A percentile compares a stretch with the other conserved stretches of the same genome.
These are phyloP conservation scores for Mortierella sp. DNA, from an alignment of 371 early-diverging fungal species.

Conservation along the genomic window DNA sequence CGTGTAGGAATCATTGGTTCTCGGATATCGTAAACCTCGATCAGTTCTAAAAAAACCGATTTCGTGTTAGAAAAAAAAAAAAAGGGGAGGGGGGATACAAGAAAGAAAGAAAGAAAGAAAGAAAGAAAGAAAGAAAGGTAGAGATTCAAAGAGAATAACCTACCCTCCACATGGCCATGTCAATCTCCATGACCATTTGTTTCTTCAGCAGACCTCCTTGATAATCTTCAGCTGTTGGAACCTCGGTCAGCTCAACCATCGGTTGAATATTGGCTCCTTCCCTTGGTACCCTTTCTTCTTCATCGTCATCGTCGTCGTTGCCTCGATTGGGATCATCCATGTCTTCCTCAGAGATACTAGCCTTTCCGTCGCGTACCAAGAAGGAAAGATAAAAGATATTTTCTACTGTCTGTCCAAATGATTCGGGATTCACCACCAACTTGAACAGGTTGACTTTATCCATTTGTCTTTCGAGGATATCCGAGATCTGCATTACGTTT, in stretches of 20 bases:
- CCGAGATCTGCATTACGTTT: conserved; percentile 76
- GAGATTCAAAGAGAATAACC: conserved; percentile 1
- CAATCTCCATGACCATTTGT: conserved; percentile 87
- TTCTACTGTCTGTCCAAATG: conserved; percentile 94
- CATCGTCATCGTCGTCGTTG: conserved; percentile 19
- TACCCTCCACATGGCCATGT: conserved; percentile 76
- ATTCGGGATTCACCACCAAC: conserved; percentile 90
- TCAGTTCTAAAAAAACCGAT: conserved; percentile 65
- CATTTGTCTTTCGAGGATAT: conserved; percentile 59
- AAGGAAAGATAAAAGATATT: conserved; percentile 96
- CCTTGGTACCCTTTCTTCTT: conserved; percentile 34
- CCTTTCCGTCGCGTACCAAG: conserved; percentile 86
- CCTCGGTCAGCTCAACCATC: conserved; percentile 61
- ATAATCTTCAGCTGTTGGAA: conserved; percentile 72
- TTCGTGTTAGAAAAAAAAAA: neutral
- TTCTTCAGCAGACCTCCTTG: conserved; percentile 73
- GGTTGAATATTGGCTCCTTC: conserved; percentile 41
- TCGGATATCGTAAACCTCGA: conserved; percentile 71
- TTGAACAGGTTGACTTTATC: conserved; percentile 79
- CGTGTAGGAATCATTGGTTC: conserved; percentile 73
- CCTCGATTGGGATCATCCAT: conserved; percentile 75
- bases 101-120: neutral
- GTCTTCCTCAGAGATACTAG: conserved; percentile 70
- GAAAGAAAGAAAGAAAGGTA: neutral
- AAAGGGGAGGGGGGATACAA: neutral